Percentiles rank a stretch among this genome's conserved stretches.
Conservation (phyloP, 148 eudicot species). For the Chenopodium formosanum region DNA sequence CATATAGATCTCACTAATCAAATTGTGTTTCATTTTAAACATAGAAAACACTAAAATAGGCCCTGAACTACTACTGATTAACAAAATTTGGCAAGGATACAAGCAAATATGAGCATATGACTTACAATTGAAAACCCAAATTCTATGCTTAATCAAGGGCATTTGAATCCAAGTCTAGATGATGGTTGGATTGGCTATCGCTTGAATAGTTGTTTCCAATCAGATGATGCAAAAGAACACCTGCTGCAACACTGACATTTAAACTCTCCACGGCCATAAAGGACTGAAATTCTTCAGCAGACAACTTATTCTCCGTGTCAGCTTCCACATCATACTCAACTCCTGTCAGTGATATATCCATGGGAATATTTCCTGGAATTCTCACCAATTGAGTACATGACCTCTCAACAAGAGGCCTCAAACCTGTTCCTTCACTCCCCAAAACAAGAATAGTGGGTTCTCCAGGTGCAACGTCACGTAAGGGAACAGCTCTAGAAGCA, state of each 20-base stretch:
- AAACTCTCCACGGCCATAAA: constrained; percentile 97
- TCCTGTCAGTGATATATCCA: constrained; percentile 38
- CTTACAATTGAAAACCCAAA: neutral
- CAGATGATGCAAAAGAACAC: constrained; percentile 92
- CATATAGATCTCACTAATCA: neutral
- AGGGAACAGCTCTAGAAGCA: constrained; percentile 65
- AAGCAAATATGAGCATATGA: neutral
- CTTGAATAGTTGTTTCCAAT: constrained; percentile 45
- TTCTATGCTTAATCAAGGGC: constrained; percentile 23
- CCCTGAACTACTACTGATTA: neutral
- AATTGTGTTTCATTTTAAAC: neutral
- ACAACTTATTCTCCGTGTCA: constrained; percentile 25
- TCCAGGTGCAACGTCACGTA: constrained; percentile 58
- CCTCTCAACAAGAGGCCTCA: constrained; percentile 95
- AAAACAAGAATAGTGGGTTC: constrained; percentile 87
- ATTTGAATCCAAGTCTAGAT: constrained; percentile 11
- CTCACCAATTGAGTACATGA: constrained; percentile 71
- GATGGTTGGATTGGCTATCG: neutral
- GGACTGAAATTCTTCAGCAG: constrained; percentile 58
- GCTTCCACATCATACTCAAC: constrained; percentile 37
- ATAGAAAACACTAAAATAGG: neutral
- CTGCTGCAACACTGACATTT: constrained; percentile 99
- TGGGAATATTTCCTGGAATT: constrained; percentile 70
- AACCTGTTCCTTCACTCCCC: constrained; percentile 99
- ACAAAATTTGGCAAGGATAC: neutral